phyloP scores from a whole-genome alignment of 116 monocot species.

The Phalaenopsis hybrid region DNA sequence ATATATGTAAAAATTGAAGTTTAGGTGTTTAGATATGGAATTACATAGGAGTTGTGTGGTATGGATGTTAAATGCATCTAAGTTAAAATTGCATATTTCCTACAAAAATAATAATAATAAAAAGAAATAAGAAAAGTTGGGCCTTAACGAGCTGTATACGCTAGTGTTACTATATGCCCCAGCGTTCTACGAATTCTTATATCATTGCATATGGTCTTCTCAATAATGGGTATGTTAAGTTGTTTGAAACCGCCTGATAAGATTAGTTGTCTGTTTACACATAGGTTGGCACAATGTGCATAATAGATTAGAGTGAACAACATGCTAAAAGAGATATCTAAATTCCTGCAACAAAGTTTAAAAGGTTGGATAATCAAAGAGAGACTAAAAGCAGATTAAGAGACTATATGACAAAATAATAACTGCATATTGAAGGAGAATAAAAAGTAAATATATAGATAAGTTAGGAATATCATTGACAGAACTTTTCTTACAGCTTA shows the following conservation, averaged over 20 bases:
- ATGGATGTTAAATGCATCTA: no score
- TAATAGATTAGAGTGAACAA: neutral
- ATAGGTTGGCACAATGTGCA: neutral
- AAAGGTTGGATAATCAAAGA: neutral
- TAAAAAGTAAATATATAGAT: neutral
- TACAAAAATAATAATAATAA: no score
- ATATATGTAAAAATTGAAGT: no score
- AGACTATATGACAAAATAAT: neutral
- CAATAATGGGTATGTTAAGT: neutral
- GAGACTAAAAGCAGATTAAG: neutral
- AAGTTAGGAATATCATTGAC: neutral
- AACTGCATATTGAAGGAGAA: neutral
- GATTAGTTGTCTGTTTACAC: neutral
- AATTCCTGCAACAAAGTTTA: neutral
- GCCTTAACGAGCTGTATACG: no score
- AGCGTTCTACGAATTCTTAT: neutral
- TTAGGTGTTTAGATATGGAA: no score
- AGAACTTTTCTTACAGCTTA: no score
- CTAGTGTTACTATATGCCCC: no score
- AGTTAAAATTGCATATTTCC: no score
- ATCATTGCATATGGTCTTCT: neutral
- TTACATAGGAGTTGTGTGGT: no score
- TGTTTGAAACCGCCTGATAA: neutral
- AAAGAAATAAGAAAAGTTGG: no score
- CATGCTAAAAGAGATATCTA: neutral